Evolutionary conservation across 441 rosid species (phyloP).

Genomic region (Eruca vesicaria): DNA sequence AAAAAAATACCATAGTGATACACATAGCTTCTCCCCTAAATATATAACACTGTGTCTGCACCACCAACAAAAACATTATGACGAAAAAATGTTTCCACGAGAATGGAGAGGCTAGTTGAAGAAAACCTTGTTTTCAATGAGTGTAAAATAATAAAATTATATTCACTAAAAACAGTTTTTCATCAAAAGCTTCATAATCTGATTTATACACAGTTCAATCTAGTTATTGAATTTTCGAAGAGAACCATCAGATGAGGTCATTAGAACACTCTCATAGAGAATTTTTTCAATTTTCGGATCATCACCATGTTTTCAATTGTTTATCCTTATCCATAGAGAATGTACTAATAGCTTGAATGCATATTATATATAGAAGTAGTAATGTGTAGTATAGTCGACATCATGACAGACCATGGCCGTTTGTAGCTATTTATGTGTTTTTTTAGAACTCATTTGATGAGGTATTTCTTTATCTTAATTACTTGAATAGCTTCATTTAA

Average conservation of each 20-base stretch:
- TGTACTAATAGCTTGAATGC: neutral
- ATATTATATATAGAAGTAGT: neutral
- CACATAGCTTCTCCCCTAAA: no score
- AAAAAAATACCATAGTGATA: no score
- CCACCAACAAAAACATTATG: no score
- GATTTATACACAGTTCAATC: neutral
- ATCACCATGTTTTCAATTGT: neutral
- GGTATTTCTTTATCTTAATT: neutral
- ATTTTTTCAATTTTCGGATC: neutral
- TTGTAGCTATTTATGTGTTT: neutral
- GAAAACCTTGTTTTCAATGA: neutral
- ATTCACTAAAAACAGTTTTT: neutral
- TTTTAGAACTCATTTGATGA: neutral
- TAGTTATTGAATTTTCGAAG: neutral
- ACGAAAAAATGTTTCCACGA: no score
- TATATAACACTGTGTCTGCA: no score
- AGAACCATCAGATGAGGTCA: neutral
- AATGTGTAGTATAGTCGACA: neutral
- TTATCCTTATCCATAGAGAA: neutral
- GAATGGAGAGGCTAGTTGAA: neutral
- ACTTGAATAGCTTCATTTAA: neutral
- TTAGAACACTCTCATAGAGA: neutral
- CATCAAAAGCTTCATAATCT: neutral
- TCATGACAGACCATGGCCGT: neutral
- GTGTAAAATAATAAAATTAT: neutral